Evolutionary conservation across 2,329 filamentous ascomycete species (phyloP).

Genomic region (Grosmannia clavigera): DNA sequence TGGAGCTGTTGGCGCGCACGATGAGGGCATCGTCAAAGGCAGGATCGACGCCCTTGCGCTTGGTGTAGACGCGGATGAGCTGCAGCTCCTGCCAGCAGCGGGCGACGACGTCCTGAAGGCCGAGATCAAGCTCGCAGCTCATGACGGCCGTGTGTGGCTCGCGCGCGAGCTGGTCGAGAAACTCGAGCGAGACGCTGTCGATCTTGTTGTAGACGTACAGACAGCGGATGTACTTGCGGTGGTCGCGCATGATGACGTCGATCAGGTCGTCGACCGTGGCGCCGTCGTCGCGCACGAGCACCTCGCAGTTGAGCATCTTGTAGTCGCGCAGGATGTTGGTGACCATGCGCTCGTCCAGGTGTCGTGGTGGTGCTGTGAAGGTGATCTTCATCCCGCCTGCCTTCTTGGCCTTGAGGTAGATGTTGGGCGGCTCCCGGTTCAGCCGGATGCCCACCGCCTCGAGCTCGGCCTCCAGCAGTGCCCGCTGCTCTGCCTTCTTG

Average conservation of each 20-base stretch:
- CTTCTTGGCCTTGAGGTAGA: conserved; percentile 92
- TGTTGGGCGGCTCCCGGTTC: conserved; percentile 91
- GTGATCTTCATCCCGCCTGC: conserved; percentile 98
- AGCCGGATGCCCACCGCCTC: conserved; percentile 91
- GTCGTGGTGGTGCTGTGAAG: conserved; percentile 78
- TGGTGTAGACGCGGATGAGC: conserved; percentile 89
- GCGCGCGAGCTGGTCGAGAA: conserved; percentile 79
- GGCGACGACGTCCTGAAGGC: conserved; percentile 86
- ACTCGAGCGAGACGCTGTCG: conserved; percentile 85
- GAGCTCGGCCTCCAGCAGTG: conserved; percentile 79
- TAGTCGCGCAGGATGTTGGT: conserved; percentile 97
- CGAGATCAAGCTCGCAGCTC: conserved; percentile 91
- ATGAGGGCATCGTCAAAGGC: conserved; percentile 88
- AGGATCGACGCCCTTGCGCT: conserved; percentile 84
- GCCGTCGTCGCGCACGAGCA: conserved; percentile 87
- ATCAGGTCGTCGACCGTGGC: conserved; percentile 97
- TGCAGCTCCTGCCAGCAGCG: conserved; percentile 88
- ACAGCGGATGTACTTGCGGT: conserved; percentile 90
- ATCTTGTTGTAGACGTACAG: conserved; percentile 99
- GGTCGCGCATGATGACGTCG: conserved; percentile 98
- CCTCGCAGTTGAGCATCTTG: conserved; percentile 96
- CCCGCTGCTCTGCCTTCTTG: conserved; percentile 86
- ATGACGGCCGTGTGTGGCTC: conserved; percentile 94
- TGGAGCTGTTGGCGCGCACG: conserved; percentile 72
- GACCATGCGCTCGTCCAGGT: conserved; percentile 93